Base-by-base conservation (phyloP, 140 eudicot genomes). In the Oenanthe javanica region DNA sequence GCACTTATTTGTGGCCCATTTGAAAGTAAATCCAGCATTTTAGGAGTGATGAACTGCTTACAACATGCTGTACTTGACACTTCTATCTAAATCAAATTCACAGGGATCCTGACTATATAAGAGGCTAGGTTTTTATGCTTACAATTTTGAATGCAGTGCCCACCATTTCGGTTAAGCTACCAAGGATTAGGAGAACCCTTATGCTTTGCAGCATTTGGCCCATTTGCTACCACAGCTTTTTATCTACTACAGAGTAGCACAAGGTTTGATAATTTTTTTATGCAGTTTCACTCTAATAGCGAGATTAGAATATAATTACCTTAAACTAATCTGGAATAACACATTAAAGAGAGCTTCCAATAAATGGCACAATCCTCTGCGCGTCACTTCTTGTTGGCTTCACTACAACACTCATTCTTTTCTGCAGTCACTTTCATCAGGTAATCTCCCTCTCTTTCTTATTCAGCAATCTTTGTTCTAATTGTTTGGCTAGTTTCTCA, bases 351-450 rank as follows among this genome's bases (percentile, higher is more conserved):
- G 84, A 83, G 79, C 84, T 90, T 79, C 88, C 94, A 2, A 81
- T 92, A 76, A 89, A 86, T 11, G 72, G 80, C 79, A 89, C 96
- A 4, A 80, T 92, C 76, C 81, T 94, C 75, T 85, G 94, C 21
- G 90, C 93, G 48, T 90, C 98, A 59, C 63, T 92, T 74, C 95
- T 94, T 82, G 93, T 92, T 82, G 97, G 98, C 72, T 83, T 86
- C 49, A 94, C 97, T 9, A 90, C 97, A 57, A 84, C 97, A 31
- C 93, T 94, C 49, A 92, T 94, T 85, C 96, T 94, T 70, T 94
- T 94, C 79, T 94, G 97, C 71, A 94, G 98, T 76, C 98, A 94
- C 80, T 94, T 94, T 87, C 98, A 94, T 82, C 97, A 94, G 98
- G 98, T 94, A 83, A 23, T 77, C 64, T 77, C 63, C 81, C 31